Conservation (phyloP, 495 filamentous ascomycete species). For the Gamarada debralockiae region DNA sequence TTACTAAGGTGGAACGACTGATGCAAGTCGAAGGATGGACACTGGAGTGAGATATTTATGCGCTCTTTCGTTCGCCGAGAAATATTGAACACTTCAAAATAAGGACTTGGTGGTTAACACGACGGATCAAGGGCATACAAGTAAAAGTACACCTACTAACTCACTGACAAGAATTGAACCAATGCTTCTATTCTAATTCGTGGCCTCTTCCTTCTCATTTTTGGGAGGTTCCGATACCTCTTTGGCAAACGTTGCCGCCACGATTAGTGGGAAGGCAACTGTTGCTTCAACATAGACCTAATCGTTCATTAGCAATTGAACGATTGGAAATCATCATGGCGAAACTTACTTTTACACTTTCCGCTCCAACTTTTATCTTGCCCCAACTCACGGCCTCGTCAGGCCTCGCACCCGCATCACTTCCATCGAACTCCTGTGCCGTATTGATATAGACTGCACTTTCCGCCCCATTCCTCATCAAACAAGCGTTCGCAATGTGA, state of each 20-base stretch:
- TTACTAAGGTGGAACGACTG: too few species aligned
- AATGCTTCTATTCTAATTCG: neutral
- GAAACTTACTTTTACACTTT: constrained; percentile 72
- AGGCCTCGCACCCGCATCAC: constrained; percentile 90
- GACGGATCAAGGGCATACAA: too few species aligned
- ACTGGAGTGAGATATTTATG: too few species aligned
- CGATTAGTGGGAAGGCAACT: constrained; percentile 86
- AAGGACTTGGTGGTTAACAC: too few species aligned
- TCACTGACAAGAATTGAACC: too few species aligned
- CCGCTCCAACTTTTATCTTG: constrained; percentile 85
- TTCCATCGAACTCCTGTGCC: constrained; percentile 93
- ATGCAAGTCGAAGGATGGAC: too few species aligned
- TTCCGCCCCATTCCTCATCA: constrained; percentile 97
- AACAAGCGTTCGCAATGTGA: constrained; percentile 92
- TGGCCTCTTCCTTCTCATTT: neutral
- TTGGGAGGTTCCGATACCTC: constrained; percentile 19
- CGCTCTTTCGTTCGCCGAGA: too few species aligned
- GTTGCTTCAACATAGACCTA: constrained; percentile 88
- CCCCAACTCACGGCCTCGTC: constrained; percentile 98
- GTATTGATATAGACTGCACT: constrained; percentile 97
- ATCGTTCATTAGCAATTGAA: neutral
- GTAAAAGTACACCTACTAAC: too few species aligned
- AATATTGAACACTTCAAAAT: too few species aligned
- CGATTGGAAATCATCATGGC: neutral
- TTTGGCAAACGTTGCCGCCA: constrained; percentile 88